Conservation (phyloP, 495 filamentous ascomycete species). For the Parmelia sp. region DNA sequence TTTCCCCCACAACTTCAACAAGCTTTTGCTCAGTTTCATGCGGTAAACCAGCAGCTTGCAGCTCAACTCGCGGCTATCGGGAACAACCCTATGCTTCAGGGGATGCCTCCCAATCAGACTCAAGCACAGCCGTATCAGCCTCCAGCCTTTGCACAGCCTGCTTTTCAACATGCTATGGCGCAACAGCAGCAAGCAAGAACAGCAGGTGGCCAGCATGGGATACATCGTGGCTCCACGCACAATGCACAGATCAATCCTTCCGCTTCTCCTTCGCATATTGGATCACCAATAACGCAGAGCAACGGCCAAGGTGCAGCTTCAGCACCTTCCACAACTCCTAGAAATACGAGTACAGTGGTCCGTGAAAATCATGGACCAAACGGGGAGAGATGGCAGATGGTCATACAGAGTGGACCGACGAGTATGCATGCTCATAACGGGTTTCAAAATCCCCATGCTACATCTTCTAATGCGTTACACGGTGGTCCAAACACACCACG, state of each 20-base stretch:
- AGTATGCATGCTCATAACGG: conserved; percentile 23
- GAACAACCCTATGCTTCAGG: conserved; percentile 15
- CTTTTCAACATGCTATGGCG: conserved; percentile 32
- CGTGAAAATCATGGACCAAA: conserved; percentile 34
- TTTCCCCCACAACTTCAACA: conserved; percentile 23
- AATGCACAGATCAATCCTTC: not conserved
- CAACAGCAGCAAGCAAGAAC: conserved; percentile 40
- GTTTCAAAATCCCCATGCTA: conserved; percentile 14
- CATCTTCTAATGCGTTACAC: conserved; percentile 21
- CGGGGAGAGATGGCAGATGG: conserved; percentile 33
- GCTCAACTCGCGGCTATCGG: conserved; percentile 21
- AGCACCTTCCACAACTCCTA: conserved; percentile 24
- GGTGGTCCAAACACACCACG: conserved; percentile 1
- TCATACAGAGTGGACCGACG: conserved; percentile 14
- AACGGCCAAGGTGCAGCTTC: conserved; percentile 26
- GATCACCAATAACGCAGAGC: conserved; percentile 15
- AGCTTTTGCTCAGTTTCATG: conserved; percentile 19
- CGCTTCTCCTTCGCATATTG: conserved; percentile 5
- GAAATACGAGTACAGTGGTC: conserved; percentile 34
- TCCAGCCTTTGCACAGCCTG: conserved; percentile 28
- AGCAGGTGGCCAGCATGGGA: conserved; percentile 17
- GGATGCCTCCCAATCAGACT: conserved; percentile 11
- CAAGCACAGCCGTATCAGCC: conserved; percentile 20
- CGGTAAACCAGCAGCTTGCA: conserved; percentile 22
- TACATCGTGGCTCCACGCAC: conserved; percentile 2